Base-by-base conservation (phyloP, 1,284 basidiomycete species). In the Porogramme epimiltina region DNA sequence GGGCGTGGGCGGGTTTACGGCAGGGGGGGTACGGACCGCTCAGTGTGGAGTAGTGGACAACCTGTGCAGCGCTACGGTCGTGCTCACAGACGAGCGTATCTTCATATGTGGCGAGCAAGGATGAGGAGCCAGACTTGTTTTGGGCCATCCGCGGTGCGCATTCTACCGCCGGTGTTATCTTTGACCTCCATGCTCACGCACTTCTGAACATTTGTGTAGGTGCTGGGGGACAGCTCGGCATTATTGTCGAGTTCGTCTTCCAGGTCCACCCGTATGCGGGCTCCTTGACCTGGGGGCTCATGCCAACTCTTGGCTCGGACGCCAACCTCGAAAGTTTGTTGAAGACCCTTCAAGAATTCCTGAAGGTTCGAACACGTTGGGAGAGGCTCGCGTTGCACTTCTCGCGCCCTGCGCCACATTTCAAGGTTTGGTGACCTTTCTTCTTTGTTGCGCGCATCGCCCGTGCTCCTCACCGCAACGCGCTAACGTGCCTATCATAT, bases 211-310 rank as follows among this genome's bases (percentile, higher is more conserved):
- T n/a, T 31, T 6, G 8, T 31, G 28, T 8, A 60, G 77, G 76
- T 39, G 78, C 73, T 4, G 77, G 76, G 0, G 63, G 66, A 33
- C 78, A 76, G 57, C 79, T 79, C 60, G 78, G 78, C 18, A 62
- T 78, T 41, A 74, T 79, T 2, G 74, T 73, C 16, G 66, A 72
- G 36, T 76, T 80, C 46, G 68, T 67, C 1, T 69, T 75, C 52
- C 65, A 64, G 40, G 59, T 67, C 34, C 64, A 65, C 51, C 67
- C 66, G 5, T n/a, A 55, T 38, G 31, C 49, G 48, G 58, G 59
- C 47, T 60, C 68, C 2, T 56, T 56, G 46, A 54, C 56, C 1
- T 48, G 56, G 4, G 67, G 69, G 2, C 41, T 56, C 11, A 47
- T 62, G 25, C 53, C 46, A 4, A 59, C 50, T 45, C 51, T 55